Evolutionary conservation across 2,329 filamentous ascomycete species (phyloP).

Genomic region (Plectosphaerella cucumerina): DNA sequence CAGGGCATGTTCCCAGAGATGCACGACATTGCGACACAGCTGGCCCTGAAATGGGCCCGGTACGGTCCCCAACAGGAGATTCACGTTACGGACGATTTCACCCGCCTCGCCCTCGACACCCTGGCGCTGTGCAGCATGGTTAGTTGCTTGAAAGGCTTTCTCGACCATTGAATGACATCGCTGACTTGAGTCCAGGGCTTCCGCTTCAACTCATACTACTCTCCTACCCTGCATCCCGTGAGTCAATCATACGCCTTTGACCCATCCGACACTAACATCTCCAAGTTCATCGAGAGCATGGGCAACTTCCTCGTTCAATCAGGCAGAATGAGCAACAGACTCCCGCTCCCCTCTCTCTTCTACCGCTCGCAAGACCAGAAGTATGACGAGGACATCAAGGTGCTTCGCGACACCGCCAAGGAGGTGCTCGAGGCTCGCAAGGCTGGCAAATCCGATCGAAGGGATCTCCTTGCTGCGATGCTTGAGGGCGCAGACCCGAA

Average conservation of each 20-base stretch:
- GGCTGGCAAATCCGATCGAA: slow-evolving; percentile 39
- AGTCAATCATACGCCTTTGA: no score
- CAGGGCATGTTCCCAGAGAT: slow-evolving; percentile 52
- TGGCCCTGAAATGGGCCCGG: slow-evolving; percentile 52
- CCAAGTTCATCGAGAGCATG: slow-evolving; percentile 51
- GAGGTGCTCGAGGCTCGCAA: slow-evolving; percentile 59
- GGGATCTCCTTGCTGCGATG: slow-evolving; percentile 66
- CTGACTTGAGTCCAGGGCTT: slow-evolving; percentile 24
- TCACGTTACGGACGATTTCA: slow-evolving; percentile 54
- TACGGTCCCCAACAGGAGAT: slow-evolving; percentile 38
- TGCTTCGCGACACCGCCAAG: slow-evolving; percentile 45
- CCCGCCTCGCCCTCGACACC: slow-evolving; percentile 57
- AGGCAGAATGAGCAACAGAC: slow-evolving; percentile 43
- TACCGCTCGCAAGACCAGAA: slow-evolving; percentile 37
- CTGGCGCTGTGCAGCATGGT: slow-evolving; percentile 55
- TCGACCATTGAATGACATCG: no score
- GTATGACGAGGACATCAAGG: slow-evolving; percentile 44
- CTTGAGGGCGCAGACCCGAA: slow-evolving; percentile 58
- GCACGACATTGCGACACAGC: slow-evolving; percentile 47
- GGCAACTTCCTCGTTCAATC: slow-evolving; percentile 51
- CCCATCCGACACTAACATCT: no score
- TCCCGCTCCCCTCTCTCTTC: slow-evolving; percentile 40
- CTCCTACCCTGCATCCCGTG: slow-evolving; percentile 5
- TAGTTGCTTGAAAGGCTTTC: no score
- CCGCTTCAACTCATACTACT: slow-evolving; percentile 60